Evolutionary conservation across 495 filamentous ascomycete genomes (phyloP).

Genomic region (Penicillium arizonense): DNA sequence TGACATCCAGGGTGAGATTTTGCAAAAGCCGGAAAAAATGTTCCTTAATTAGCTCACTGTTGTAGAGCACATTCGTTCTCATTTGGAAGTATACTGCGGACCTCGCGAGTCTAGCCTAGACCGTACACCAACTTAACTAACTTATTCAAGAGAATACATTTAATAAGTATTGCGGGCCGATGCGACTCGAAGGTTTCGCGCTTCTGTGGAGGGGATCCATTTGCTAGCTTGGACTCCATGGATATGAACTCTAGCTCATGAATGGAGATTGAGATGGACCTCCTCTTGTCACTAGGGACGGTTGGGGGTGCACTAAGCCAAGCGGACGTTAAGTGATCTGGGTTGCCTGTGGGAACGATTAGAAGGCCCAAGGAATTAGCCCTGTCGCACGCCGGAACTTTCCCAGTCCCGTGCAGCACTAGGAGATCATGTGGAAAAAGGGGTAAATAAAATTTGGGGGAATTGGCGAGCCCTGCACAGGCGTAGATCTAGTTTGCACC

Average conservation of each 20-base stretch:
- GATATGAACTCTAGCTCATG: not conserved
- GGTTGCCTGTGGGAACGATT: not conserved
- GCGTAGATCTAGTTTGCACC: constrained; percentile 1
- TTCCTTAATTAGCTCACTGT: constrained; percentile 1
- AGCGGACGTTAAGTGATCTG: constrained; percentile 1
- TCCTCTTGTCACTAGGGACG: no score
- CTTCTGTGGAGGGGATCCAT: no score
- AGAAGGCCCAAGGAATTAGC: not conserved
- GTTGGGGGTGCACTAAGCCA: not conserved
- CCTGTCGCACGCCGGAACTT: not conserved
- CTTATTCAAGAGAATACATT: no score
- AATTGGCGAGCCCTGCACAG: not conserved
- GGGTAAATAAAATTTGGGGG: not conserved
- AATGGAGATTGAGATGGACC: no score
- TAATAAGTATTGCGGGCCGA: no score
- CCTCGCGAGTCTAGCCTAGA: not conserved
- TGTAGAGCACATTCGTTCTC: not conserved
- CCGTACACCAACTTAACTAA: not conserved
- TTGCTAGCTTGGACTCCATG: no score
- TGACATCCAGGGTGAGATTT: not conserved
- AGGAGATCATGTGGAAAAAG: not conserved
- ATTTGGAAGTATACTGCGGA: not conserved
- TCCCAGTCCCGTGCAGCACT: not conserved
- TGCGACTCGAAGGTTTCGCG: no score
- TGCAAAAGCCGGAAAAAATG: not conserved